These are phyloP conservation scores for Gossypium davidsonii DNA, from an alignment of 441 rosid genomes.

Conservation along the genomic window DNA sequence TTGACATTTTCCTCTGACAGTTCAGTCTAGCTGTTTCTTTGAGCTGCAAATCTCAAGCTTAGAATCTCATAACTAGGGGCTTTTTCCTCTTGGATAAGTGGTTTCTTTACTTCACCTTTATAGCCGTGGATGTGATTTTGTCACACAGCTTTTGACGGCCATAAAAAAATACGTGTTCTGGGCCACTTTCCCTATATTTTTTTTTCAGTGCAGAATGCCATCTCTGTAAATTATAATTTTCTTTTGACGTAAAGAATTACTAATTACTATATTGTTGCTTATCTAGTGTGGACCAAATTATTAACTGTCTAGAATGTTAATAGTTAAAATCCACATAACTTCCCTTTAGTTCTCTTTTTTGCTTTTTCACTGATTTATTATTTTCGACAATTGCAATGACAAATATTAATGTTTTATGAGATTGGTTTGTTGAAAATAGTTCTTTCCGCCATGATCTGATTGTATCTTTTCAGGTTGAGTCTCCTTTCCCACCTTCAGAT, in stretches of 20 bases:
- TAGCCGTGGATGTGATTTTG: neutral
- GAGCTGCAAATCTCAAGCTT: neutral
- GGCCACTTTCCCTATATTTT: neutral
- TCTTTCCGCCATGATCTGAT: neutral
- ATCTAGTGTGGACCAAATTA: constrained; percentile 1
- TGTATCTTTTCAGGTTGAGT: constrained; percentile 49
- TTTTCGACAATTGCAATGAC: neutral
- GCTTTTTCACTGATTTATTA: neutral
- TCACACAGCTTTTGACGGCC: neutral
- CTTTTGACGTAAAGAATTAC: neutral
- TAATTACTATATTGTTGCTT: neutral
- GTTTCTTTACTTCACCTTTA: neutral
- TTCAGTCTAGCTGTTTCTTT: neutral
- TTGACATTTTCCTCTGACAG: neutral
- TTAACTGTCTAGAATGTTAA: neutral
- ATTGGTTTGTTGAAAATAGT: constrained; percentile 1
- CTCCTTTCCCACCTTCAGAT: constrained; percentile 95
- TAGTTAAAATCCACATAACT: neutral
- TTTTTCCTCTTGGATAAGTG: neutral
- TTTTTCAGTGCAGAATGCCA: neutral
- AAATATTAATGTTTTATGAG: neutral
- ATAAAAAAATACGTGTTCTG: neutral
- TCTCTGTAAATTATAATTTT: neutral
- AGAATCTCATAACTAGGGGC: neutral
- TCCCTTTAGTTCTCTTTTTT: neutral